Base-by-base conservation (phyloP, 2,329 filamentous ascomycete species). In the Rhynchosporium agropyri region DNA sequence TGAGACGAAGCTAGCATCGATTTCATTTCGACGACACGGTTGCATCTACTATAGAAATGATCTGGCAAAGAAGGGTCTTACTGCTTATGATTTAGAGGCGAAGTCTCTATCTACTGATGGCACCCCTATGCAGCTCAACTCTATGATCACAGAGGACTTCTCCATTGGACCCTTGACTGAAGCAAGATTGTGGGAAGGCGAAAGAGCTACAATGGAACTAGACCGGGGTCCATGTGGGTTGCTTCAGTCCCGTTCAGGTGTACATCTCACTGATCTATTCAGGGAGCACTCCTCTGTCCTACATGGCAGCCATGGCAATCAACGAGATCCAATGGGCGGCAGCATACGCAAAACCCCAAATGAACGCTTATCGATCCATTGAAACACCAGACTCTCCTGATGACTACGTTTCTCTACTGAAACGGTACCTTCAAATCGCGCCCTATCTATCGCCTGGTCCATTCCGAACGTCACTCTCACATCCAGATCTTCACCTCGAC, bases 401-500 rank as follows among this genome's bases (percentile, higher is more conserved):
- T 42, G 59, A 61, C 10, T 68, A 66, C 55, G 60, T 66, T 63
- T 65, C 62, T 51, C 64, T 68, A 12, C 58, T 66, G 31, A 57
- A 63, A 38, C 58, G 53, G 31, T 68, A 68, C 57, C 60, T 66
- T 45, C 9, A 53, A 50, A 29, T 66, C 38, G 58, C 38, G 43
- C 60, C 64, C 13, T 43, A 62, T 28, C 48, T 68, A 61, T 53
- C 63, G 45, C 60, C 64, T 43, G 26, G 13, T 36, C 20, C 29
- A 46, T 48, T 26, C 26, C 29, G 28, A 46, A 48, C 53, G 15
- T 49, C 61, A 31, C 63, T 79, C 5, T 77, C 75, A 58, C 76
- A 79, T 63, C 74, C 74, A 20, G 76, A 79, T 67, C 65, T 79
- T 42, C 73, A 79, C 65, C 76, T 74, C 67, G 71, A 76, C 58